A percentile compares a stretch with the other conserved stretches of the same genome.
Conservation (phyloP, 805 yeast species). For the Starmerella geochares region DNA sequence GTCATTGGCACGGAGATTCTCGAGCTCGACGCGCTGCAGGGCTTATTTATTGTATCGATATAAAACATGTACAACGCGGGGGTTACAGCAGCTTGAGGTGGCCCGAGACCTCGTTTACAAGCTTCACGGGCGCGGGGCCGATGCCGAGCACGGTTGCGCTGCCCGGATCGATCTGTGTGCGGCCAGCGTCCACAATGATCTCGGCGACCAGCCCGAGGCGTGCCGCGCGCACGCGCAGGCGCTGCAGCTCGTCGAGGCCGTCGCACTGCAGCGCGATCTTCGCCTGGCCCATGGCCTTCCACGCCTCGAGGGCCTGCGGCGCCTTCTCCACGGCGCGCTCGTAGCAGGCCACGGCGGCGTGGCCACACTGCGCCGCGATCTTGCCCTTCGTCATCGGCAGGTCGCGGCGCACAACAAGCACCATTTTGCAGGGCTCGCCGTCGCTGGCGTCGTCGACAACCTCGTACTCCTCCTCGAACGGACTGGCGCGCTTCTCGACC, state of each 20-base stretch:
- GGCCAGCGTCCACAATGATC: conserved; percentile 89
- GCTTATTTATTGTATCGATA: conserved; percentile 35
- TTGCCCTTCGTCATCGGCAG: conserved; percentile 90
- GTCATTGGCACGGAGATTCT: conserved; percentile 40
- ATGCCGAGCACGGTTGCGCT: conserved; percentile 92
- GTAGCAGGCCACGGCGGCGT: conserved; percentile 90
- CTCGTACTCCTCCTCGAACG: conserved; percentile 20
- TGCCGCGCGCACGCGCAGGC: conserved; percentile 69
- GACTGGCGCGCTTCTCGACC: conserved; percentile 2
- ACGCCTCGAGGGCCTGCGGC: conserved; percentile 54
- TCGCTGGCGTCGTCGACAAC: conserved; percentile 10
- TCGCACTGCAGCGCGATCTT: conserved; percentile 65
- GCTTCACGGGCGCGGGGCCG: conserved; percentile 85
- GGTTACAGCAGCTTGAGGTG: conserved; percentile 58
- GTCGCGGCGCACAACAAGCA: conserved; percentile 77
- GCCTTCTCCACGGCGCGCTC: conserved; percentile 48
- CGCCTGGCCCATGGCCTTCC: conserved; percentile 86
- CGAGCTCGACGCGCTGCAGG: conserved; percentile 36
- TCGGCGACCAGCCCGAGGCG: conserved; percentile 67
- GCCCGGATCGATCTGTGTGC: conserved; percentile 94
- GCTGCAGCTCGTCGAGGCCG: conserved; percentile 59
- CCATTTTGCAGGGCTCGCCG: conserved; percentile 42
- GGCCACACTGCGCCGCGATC: conserved; percentile 94
- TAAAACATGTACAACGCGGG: conserved; percentile 10
- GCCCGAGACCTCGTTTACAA: conserved; percentile 73